Evolutionary conservation across 225 moss, liverwort and hornwort genomes (phyloP).

Genomic region (Neckera pumila): DNA sequence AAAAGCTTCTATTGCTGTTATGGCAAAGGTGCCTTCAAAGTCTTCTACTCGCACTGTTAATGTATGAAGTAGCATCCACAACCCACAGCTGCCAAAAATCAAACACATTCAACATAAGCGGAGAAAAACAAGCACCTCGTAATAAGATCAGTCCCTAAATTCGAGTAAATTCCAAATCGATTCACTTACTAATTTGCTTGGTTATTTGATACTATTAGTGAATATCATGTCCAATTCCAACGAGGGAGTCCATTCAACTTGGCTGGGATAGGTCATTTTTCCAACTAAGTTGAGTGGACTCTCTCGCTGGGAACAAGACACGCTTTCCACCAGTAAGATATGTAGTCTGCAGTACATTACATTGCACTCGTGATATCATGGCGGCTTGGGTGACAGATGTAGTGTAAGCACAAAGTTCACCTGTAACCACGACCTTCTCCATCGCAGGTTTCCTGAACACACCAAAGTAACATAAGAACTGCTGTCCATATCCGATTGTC

Average conservation of each 20-base stretch:
- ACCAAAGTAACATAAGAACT: constrained; percentile 2
- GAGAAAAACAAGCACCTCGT: neutral
- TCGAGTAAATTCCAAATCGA: neutral
- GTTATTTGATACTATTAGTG: neutral
- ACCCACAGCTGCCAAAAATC: constrained; percentile 63
- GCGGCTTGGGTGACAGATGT: neutral
- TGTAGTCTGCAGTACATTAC: neutral
- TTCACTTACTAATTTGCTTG: neutral
- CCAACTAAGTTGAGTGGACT: neutral
- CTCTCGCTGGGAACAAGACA: neutral
- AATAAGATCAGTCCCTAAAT: neutral
- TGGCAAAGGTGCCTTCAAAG: constrained; percentile 55
- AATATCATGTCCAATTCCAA: neutral
- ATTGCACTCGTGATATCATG: neutral
- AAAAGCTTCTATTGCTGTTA: constrained; percentile 60
- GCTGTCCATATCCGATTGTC: neutral
- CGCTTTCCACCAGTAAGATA: neutral
- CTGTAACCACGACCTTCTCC: constrained; percentile 71
- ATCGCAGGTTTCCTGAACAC: constrained; percentile 55
- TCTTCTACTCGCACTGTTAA: constrained; percentile 82
- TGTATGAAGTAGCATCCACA: constrained; percentile 86
- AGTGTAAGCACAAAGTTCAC: constrained; percentile 9
- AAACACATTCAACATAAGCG: neutral
- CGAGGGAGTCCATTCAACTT: neutral
- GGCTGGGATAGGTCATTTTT: neutral